These are phyloP conservation scores for Chimonanthus salicifolius DNA, from an alignment of 164 flowering plant genomes.

Conservation along the genomic window DNA sequence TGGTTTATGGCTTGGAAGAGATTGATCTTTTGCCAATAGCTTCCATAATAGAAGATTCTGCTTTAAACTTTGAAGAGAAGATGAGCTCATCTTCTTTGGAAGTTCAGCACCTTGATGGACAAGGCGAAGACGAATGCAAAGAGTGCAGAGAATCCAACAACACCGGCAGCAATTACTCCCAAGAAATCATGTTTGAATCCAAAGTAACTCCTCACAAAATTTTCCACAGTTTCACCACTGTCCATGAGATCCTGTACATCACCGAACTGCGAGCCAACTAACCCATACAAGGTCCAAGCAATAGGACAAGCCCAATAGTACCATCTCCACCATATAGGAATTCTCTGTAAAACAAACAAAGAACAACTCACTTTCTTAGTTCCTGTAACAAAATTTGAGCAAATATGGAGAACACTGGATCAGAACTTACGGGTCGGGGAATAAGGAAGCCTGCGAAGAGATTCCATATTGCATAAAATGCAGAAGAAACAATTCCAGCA, in stretches of 20 bases:
- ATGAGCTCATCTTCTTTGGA: slow-evolving; percentile 32
- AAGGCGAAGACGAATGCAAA: slow-evolving; percentile 43
- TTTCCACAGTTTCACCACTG: slow-evolving; percentile 18
- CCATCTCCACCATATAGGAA: slow-evolving; percentile 48
- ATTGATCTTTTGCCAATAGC: neutral
- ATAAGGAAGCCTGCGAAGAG: slow-evolving; percentile 40
- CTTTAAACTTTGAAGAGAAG: neutral
- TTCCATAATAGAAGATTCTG: neutral
- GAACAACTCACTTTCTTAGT: neutral
- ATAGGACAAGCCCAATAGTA: slow-evolving; percentile 45
- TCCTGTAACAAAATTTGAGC: neutral
- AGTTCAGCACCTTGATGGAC: slow-evolving; percentile 44
- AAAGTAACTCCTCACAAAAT: slow-evolving; percentile 26
- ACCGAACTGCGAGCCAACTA: slow-evolving; percentile 33
- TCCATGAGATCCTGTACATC: slow-evolving; percentile 13
- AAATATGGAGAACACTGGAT: neutral
- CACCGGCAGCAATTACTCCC: slow-evolving; percentile 27
- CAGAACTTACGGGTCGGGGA: slow-evolving; percentile 27
- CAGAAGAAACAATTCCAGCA: slow-evolving; percentile 32
- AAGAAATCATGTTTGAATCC: slow-evolving; percentile 39
- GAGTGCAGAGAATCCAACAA: slow-evolving; percentile 28
- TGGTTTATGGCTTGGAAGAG: neutral
- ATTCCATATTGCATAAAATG: slow-evolving; percentile 32
- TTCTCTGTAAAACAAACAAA: slow-evolving; percentile 12
- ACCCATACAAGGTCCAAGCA: slow-evolving; percentile 51